Evolutionary conservation across 441 rosid species (phyloP), one percentile per base, ranked within the genome.

Genomic region (Adansonia gregorii): DNA sequence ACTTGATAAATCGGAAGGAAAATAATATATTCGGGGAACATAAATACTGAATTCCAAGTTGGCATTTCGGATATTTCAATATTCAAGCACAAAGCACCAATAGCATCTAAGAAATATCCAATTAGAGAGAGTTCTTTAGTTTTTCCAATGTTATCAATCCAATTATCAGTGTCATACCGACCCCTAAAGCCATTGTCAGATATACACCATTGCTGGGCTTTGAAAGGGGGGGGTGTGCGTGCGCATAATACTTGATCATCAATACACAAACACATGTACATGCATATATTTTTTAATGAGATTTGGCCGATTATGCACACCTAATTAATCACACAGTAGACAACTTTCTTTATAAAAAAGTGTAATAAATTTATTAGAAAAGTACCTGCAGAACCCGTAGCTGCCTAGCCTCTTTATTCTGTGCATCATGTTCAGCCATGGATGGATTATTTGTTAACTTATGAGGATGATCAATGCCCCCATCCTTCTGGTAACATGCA

Each of bases 101-200:
- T 49, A 51, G 74, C 45, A 51, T 51, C 59, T 70, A 0, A 51
- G 20, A 49, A 69, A 69, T 5, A 69, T 69, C 60, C 39, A 51
- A 27, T 22, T 70, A 22, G 39, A 22, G 39, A 49, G 14, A 70
- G 74, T 24, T 70, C 73, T 4, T 45, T 20, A 46, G 10, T 22
- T 43, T 51, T 15, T 15, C 14, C 58, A 3, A 70, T 27, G 24
- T 70, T 27, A 8, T 51, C 45, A 27, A 14, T 3, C 24, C 45
- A 15, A 70, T 15, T 27, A 70, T 27, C 6, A 27, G 35, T 27
- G 35, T 3, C 35, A 27, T 27, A 27, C 35, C 35, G 2, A 27
- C 35, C 35, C 35, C 35, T 27, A 27, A 27, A 27, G 2, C 35
- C 35, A 27, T 27, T 27, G 35, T 27, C 35, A 27, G 35, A 27